phyloP scores from a whole-genome alignment of 2,329 filamentous ascomycete species.

The Macrophomina tecta region DNA sequence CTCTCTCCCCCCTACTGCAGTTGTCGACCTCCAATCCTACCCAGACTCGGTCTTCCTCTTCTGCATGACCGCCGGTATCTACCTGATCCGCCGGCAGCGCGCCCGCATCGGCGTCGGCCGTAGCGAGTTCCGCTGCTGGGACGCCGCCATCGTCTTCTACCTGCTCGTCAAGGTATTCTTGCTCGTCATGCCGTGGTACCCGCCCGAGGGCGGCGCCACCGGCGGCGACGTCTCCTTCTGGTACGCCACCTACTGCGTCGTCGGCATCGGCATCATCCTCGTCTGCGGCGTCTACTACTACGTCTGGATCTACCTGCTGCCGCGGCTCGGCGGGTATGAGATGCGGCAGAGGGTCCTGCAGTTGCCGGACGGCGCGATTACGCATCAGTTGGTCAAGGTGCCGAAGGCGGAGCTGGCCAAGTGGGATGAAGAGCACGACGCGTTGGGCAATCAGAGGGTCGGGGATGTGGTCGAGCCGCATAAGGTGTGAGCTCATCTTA shows the following conservation, averaged over 20 bases:
- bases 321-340: conserved; percentile 34
- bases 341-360: conserved; percentile 39
- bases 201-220: conserved; percentile 28
- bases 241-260: conserved; percentile 61
- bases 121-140: conserved; percentile 68
- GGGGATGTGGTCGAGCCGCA: neutral
- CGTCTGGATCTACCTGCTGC: conserved; percentile 39
- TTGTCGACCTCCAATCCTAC: conserved; percentile 74
- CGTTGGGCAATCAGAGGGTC: conserved; percentile 32
- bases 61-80: conserved; percentile 63
- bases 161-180: conserved; percentile 62
- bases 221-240: conserved; percentile 44
- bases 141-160: conserved; percentile 63
- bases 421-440: conserved; percentile 42
- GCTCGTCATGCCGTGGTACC: conserved; percentile 66
- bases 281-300: conserved; percentile 41
- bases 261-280: conserved; percentile 53
- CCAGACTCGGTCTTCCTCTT: conserved; percentile 64
- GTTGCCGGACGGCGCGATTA: conserved; percentile 37
- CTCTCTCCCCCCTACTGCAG: conserved; percentile 39
- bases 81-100: conserved; percentile 65
- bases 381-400: conserved; percentile 36
- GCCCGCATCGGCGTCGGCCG: conserved; percentile 61
- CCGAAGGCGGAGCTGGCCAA: conserved; percentile 36
- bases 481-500: neutral